Percentiles rank a stretch among this genome's conserved stretches.
Conservation (phyloP, 768 basidiomycete species). For the Suillus americanus region DNA sequence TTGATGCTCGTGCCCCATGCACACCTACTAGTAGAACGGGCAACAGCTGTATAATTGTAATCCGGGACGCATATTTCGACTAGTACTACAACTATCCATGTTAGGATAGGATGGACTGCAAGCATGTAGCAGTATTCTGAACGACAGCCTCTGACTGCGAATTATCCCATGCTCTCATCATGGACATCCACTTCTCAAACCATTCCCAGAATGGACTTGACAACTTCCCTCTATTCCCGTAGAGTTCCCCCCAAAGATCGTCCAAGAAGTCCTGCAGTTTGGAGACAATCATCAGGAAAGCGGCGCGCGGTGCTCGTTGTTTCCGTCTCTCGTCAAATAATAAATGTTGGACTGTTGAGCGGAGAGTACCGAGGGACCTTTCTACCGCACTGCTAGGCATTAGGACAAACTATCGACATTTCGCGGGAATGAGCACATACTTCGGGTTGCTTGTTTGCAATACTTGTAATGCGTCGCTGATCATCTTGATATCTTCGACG, state of each 20-base stretch:
- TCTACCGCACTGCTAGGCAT: background rate
- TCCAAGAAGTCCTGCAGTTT: conserved; percentile 1
- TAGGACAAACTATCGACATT: background rate
- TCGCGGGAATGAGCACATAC: background rate
- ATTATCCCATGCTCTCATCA: conserved; percentile 6
- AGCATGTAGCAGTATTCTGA: background rate
- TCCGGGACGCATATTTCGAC: no score
- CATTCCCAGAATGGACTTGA: conserved; percentile 2
- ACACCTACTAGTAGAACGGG: no score
- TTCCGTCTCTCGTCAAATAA: background rate
- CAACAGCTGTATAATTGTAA: no score
- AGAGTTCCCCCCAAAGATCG: background rate
- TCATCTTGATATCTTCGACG: conserved; percentile 4
- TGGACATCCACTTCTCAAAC: conserved; percentile 5
- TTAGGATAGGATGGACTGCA: conserved; percentile 1
- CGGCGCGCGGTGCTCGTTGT: background rate
- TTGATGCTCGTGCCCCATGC: no score
- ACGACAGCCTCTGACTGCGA: background rate
- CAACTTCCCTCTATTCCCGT: background rate
- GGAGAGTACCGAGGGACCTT: background rate
- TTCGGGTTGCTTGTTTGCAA: conserved; percentile 1
- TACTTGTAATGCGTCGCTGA: conserved; percentile 1
- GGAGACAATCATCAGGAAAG: background rate
- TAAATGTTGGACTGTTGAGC: background rate
- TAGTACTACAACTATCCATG: background rate